phyloP scores from a whole-genome alignment of 1,284 basidiomycete genomes.

The Sanghuangporus weigelae region DNA sequence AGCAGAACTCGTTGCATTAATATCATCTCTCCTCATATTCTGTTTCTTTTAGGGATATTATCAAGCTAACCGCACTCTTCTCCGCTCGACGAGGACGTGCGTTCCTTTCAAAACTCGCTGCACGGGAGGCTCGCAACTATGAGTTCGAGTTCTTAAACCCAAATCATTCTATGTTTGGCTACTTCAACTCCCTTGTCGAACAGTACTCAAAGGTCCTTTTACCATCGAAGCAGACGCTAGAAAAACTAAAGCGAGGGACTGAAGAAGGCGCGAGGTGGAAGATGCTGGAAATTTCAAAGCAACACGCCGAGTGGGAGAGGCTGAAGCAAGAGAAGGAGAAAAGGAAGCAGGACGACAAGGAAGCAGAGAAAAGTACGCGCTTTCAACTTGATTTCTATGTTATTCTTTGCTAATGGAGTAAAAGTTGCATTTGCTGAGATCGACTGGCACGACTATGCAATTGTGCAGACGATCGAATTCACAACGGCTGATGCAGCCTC shows the following conservation, averaged over 20 bases:
- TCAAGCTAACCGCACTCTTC: slow-evolving; percentile 93
- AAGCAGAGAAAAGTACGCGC: slow-evolving; percentile 75
- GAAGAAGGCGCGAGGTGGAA: slow-evolving; percentile 66
- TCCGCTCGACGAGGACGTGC: slow-evolving; percentile 87
- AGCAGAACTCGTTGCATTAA: slow-evolving; percentile 29
- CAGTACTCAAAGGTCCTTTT: slow-evolving; percentile 92
- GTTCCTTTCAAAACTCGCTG: slow-evolving; percentile 83
- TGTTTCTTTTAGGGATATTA: slow-evolving; percentile 62
- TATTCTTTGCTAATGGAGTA: slow-evolving; percentile 16
- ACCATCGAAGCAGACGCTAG: slow-evolving; percentile 73
- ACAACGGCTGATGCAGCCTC: slow-evolving; percentile 88
- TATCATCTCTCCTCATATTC: neutral
- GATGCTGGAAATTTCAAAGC: slow-evolving; percentile 70
- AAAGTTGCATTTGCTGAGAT: slow-evolving; percentile 91
- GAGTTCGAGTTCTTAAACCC: slow-evolving; percentile 98
- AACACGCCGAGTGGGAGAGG: slow-evolving; percentile 87
- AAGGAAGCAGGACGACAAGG: slow-evolving; percentile 83
- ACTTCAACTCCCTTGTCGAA: slow-evolving; percentile 96
- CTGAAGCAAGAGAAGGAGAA: slow-evolving; percentile 81
- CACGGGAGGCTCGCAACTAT: slow-evolving; percentile 91
- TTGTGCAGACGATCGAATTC: slow-evolving; percentile 98
- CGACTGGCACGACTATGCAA: slow-evolving; percentile 99
- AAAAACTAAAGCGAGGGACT: slow-evolving; percentile 59
- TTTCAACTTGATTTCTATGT: slow-evolving; percentile 2
- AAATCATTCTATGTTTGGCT: slow-evolving; percentile 91